Conservation (phyloP, 306 rosid species). For the Cyamopsis tetragonoloba region DNA sequence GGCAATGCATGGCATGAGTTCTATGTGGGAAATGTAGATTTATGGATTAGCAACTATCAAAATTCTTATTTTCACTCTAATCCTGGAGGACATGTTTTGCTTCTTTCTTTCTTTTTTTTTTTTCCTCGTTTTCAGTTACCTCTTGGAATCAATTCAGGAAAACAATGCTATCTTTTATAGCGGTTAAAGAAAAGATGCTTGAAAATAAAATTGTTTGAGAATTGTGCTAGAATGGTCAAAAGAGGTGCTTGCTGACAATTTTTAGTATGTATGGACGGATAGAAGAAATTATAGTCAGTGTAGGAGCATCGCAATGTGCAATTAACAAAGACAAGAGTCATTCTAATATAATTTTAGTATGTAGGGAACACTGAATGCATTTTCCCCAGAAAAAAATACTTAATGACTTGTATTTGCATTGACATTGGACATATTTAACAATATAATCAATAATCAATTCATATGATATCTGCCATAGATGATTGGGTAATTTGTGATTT, state of each 20-base stretch:
- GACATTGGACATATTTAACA: neutral
- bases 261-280: neutral
- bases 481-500: conserved; percentile 38
- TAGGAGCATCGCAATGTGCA: conserved; percentile 5
- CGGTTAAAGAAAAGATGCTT: no score
- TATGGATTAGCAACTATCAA: no score
- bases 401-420: neutral
- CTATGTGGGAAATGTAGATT: neutral
- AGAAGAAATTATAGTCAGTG: neutral
- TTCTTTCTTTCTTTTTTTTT: no score
- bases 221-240: neutral
- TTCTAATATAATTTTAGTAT: no score
- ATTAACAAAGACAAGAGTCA: neutral
- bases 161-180: no score
- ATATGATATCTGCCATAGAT: conserved; percentile 5
- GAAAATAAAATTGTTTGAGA: neutral
- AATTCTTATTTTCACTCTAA: no score
- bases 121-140: no score
- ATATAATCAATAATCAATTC: conserved; percentile 4
- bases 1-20: neutral
- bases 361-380: neutral
- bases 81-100: no score
- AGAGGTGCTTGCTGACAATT: neutral
- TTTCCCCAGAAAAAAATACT: neutral
- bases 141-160: no score